Percentiles rank a stretch among this genome's conserved stretches.
Evolutionary conservation across 2,329 filamentous ascomycete species (phyloP).

Genomic region (Aspergillus bombycis): DNA sequence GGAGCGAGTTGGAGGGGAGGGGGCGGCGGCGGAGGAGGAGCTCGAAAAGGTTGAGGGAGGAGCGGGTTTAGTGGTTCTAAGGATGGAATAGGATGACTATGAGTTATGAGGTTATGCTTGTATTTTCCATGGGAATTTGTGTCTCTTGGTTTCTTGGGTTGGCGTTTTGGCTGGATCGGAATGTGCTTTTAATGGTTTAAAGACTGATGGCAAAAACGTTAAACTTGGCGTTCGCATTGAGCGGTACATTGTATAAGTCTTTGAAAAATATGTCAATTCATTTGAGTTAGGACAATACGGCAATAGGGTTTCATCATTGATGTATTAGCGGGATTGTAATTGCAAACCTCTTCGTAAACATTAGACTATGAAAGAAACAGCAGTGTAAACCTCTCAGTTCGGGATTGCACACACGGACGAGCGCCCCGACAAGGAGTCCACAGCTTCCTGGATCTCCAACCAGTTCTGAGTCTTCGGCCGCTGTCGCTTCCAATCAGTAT

Average conservation of each 20-base stretch:
- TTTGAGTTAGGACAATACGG: background rate
- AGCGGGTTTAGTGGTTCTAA: background rate
- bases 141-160: background rate
- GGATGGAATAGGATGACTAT: background rate
- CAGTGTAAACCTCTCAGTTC: background rate
- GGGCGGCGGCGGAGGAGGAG: background rate
- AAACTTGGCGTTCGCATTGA: background rate
- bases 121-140: background rate
- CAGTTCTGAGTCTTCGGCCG: slow-evolving; percentile 83
- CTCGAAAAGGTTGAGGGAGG: background rate
- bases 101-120: background rate
- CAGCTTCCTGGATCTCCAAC: slow-evolving; percentile 74
- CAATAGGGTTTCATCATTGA: background rate
- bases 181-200: background rate
- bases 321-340: background rate
- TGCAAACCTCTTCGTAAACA: background rate
- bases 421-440: slow-evolving; percentile 80
- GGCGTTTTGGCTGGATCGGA: background rate
- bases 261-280: background rate
- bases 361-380: background rate
- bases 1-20: background rate
- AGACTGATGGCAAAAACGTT: background rate
- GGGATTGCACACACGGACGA: background rate
- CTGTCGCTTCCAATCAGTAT: slow-evolving; percentile 90
- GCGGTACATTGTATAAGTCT: background rate